Conservation (phyloP, 2,329 filamentous ascomycete species). For the Diaporthe citrichinensis region DNA sequence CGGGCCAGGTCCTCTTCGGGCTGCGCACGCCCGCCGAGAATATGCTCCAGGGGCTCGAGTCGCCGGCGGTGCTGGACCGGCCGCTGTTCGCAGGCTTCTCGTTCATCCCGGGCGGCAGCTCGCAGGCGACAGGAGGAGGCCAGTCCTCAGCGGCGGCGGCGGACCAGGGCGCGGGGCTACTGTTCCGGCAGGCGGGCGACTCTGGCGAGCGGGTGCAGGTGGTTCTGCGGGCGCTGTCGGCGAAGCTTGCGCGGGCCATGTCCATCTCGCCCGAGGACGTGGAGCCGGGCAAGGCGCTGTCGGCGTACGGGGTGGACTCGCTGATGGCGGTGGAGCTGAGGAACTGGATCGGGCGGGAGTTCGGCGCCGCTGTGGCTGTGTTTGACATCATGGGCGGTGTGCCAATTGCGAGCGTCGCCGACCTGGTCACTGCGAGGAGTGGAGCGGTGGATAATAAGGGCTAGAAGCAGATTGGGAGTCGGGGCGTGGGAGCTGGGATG, state of each 20-base stretch:
- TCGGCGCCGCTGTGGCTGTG: constrained; percentile 52
- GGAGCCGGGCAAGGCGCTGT: constrained; percentile 47
- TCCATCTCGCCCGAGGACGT: constrained; percentile 50
- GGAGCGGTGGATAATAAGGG: constrained; percentile 20
- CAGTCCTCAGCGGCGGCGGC: constrained; percentile 34
- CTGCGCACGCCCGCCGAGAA: constrained; percentile 44
- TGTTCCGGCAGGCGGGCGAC: constrained; percentile 37
- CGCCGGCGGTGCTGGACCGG: constrained; percentile 37
- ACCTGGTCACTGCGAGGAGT: constrained; percentile 30
- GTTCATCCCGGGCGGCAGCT: neutral
- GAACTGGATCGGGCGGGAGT: constrained; percentile 56
- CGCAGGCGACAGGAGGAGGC: neutral
- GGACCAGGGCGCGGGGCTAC: constrained; percentile 37
- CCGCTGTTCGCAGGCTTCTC: constrained; percentile 41
- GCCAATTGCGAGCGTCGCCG: constrained; percentile 24
- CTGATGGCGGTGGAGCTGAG: constrained; percentile 61
- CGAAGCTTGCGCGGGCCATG: constrained; percentile 52
- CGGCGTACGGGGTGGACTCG: constrained; percentile 56
- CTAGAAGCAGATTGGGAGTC: constrained; percentile 1
- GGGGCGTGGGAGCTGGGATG: constrained; percentile 11
- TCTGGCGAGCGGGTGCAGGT: constrained; percentile 30
- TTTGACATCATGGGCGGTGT: constrained; percentile 53
- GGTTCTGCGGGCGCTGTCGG: constrained; percentile 46
- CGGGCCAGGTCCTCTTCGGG: constrained; percentile 43
- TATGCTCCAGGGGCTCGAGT: constrained; percentile 35